Evolutionary conservation across 2,329 filamentous ascomycete genomes (phyloP).

Genomic region (Cercospora zeina): DNA sequence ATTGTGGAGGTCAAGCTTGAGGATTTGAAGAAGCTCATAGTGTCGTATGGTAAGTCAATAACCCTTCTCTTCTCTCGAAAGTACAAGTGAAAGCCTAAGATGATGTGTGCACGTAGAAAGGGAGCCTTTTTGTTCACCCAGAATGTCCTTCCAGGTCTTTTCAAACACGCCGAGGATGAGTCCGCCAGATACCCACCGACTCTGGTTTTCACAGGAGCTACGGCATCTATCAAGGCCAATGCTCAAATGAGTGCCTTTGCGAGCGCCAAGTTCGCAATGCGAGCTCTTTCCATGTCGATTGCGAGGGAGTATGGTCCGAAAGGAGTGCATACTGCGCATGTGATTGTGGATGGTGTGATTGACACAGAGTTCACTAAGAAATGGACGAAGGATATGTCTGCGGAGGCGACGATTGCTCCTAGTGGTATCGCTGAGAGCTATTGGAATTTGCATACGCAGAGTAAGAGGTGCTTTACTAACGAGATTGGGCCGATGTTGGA

Average conservation of each 20-base stretch:
- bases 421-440: conserved; percentile 85
- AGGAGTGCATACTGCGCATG: conserved; percentile 77
- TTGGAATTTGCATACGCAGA: conserved; percentile 80
- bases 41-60: conserved; percentile 48
- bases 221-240: conserved; percentile 71
- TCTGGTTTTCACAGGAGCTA: conserved; percentile 81
- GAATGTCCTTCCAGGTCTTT: conserved; percentile 66
- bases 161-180: conserved; percentile 54
- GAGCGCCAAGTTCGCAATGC: conserved; percentile 73
- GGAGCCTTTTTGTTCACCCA: conserved; percentile 77
- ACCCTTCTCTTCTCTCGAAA: not conserved
- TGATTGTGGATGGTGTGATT: conserved; percentile 74
- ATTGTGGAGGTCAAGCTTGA: conserved; percentile 60
- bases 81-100: not conserved
- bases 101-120: conserved; percentile 44
- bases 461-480: conserved; percentile 72
- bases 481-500: conserved; percentile 77
- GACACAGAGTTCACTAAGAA: conserved; percentile 70
- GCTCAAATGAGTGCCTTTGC: conserved; percentile 69
- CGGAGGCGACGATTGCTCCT: conserved; percentile 67
- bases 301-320: conserved; percentile 79
- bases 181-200: conserved; percentile 65
- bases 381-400: conserved; percentile 53
- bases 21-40: conserved; percentile 55
- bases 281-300: conserved; percentile 71